Percentiles rank a stretch among this genome's conserved stretches.
phyloP scores from a whole-genome alignment of 129 eudicot species.

The Centrapalus pauciflorus region DNA sequence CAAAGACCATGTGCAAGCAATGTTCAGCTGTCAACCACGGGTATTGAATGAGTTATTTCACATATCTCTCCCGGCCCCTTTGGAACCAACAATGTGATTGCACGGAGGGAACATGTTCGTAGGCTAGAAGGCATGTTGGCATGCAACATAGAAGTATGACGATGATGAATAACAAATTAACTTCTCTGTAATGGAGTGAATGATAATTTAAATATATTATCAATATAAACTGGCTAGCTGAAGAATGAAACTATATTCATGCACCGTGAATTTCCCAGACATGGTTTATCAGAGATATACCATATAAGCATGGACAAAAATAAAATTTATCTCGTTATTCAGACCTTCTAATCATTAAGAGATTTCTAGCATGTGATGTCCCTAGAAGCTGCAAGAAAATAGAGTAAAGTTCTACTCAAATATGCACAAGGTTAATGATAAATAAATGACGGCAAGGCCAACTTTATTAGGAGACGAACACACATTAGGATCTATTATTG shows the following conservation, averaged over 20 bases:
- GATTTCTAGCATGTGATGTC: background rate
- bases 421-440: too few species aligned
- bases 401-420: background rate
- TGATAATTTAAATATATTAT: background rate
- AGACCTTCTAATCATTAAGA: background rate
- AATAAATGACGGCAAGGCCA: too few species aligned
- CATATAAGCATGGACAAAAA: background rate
- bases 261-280: background rate
- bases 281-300: background rate
- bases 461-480: too few species aligned
- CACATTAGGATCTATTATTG: too few species aligned
- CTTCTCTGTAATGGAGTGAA: background rate
- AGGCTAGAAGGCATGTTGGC: too few species aligned
- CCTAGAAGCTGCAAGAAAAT: background rate
- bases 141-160: background rate
- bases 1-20: too few species aligned
- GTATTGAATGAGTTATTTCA: too few species aligned
- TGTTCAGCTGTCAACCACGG: too few species aligned
- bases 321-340: too few species aligned
- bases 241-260: slow-evolving; percentile 12
- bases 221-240: background rate
- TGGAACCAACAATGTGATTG: too few species aligned
- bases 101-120: too few species aligned
- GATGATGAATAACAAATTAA: background rate
- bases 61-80: too few species aligned